These are phyloP conservation scores for Raffaelea albimanens DNA, from an alignment of 2,329 filamentous ascomycete genomes.

Conservation along the genomic window DNA sequence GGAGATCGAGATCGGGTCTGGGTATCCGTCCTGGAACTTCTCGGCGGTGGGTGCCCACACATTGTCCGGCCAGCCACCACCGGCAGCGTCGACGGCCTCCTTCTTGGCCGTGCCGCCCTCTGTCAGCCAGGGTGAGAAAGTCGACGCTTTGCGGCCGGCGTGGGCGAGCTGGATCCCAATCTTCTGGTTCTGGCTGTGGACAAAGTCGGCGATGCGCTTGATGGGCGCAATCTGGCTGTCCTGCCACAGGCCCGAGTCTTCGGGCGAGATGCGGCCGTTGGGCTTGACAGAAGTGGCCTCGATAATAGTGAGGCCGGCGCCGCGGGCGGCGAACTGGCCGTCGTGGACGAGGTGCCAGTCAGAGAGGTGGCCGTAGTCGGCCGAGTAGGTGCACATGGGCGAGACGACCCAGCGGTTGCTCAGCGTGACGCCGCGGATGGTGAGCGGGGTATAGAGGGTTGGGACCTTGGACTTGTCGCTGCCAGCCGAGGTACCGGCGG, in stretches of 20 bases:
- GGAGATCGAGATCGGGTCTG: conserved; percentile 58
- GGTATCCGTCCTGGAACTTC: conserved; percentile 52
- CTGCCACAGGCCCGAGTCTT: conserved; percentile 73
- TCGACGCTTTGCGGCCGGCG: conserved; percentile 62
- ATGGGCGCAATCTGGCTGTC: conserved; percentile 72
- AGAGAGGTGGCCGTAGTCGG: conserved; percentile 57
- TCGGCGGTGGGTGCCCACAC: conserved; percentile 42
- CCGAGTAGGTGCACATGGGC: conserved; percentile 54
- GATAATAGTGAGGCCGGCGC: conserved; percentile 63
- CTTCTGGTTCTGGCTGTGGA: conserved; percentile 68
- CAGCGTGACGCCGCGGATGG: conserved; percentile 41
- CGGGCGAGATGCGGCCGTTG: conserved; percentile 73
- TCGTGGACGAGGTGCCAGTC: conserved; percentile 77
- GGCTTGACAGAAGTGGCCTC: conserved; percentile 70
- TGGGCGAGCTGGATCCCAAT: conserved; percentile 76
- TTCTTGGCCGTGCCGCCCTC: conserved; percentile 39
- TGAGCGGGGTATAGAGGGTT: conserved; percentile 47
- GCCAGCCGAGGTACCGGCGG: conserved; percentile 29
- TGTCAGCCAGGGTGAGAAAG: conserved; percentile 47
- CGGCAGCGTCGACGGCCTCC: conserved; percentile 42
- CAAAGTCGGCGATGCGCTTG: conserved; percentile 63
- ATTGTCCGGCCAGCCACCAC: conserved; percentile 48
- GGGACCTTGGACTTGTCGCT: conserved; percentile 22
- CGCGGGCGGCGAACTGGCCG: conserved; percentile 67
- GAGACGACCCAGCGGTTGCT: conserved; percentile 49